Conservation (phyloP, 257 asterid species). For the Echium plantagineum region DNA sequence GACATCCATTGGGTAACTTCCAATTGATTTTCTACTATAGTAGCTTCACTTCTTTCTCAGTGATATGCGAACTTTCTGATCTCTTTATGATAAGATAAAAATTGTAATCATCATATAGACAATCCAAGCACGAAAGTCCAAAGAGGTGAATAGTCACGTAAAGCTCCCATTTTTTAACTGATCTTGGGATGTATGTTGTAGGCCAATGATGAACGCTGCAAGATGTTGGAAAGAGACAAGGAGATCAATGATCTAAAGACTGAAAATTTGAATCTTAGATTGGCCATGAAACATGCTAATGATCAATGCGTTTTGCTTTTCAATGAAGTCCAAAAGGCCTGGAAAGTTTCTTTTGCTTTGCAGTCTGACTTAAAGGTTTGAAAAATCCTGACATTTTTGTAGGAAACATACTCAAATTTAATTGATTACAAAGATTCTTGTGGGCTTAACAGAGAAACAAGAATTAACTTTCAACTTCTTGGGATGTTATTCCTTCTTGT, state of each 20-base stretch:
- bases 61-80: no score
- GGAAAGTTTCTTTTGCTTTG: slow-evolving; percentile 89
- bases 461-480: no score
- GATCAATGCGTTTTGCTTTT: slow-evolving; percentile 87
- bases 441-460: no score
- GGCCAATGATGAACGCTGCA: slow-evolving; percentile 96
- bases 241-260: slow-evolving; percentile 64
- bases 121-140: not conserved
- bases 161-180: slow-evolving; percentile 5
- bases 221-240: slow-evolving; percentile 77
- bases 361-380: slow-evolving; percentile 94
- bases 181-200: slow-evolving; percentile 19
- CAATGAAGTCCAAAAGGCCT: slow-evolving; percentile 96
- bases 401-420: not conserved
- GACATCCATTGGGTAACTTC: not conserved
- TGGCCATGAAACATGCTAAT: slow-evolving; percentile 64
- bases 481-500: no score
- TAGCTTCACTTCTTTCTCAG: not conserved
- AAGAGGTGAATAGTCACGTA: not conserved
- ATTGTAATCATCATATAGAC: no score
- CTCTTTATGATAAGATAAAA: no score
- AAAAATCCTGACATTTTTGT: not conserved
- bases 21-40: not conserved
- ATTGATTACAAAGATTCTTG: not conserved
- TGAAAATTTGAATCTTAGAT: slow-evolving; percentile 49